Conservation (phyloP, 208 protist genomes). For the Leishmania arabica region DNA sequence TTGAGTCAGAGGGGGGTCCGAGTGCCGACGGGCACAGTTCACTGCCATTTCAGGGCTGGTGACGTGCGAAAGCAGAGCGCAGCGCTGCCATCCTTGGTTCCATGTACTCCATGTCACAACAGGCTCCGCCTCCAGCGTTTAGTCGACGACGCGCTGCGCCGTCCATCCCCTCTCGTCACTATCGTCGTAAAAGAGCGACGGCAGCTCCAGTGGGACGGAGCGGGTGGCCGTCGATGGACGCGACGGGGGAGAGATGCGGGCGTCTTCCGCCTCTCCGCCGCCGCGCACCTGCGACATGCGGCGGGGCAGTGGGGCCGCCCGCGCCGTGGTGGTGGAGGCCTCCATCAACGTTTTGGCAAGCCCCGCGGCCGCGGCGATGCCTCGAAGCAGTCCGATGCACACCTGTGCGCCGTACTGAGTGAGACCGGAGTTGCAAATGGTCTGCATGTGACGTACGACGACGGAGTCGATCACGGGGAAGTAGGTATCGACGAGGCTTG, state of each 20-base stretch:
- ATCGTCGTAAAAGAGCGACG: slow-evolving; percentile 28
- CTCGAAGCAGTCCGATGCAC: slow-evolving; percentile 32
- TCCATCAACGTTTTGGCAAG: slow-evolving; percentile 51
- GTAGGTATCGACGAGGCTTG: slow-evolving; percentile 49
- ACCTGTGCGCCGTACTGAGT: slow-evolving; percentile 44
- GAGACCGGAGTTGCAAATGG: slow-evolving; percentile 48
- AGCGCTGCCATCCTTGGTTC: slow-evolving; percentile 1
- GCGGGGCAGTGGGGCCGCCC: slow-evolving; percentile 29
- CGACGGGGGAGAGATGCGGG: not conserved
- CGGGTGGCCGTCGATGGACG: not conserved
- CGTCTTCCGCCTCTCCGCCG: not conserved
- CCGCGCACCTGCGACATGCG: slow-evolving; percentile 46
- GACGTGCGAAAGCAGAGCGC: not conserved
- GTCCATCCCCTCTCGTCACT: not conserved
- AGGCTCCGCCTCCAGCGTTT: not conserved
- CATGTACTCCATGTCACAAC: not conserved
- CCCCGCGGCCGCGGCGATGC: slow-evolving; percentile 24
- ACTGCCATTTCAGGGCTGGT: slow-evolving; percentile 9
- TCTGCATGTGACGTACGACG: slow-evolving; percentile 55
- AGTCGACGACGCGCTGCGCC: not conserved
- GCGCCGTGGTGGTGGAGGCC: slow-evolving; percentile 33
- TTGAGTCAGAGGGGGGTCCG: not conserved
- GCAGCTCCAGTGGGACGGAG: slow-evolving; percentile 3
- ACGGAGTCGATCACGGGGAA: slow-evolving; percentile 50
- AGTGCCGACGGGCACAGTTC: not conserved